phyloP scores from a whole-genome alignment of 2,329 filamentous ascomycete species.

The Juglanconis oblonga region DNA sequence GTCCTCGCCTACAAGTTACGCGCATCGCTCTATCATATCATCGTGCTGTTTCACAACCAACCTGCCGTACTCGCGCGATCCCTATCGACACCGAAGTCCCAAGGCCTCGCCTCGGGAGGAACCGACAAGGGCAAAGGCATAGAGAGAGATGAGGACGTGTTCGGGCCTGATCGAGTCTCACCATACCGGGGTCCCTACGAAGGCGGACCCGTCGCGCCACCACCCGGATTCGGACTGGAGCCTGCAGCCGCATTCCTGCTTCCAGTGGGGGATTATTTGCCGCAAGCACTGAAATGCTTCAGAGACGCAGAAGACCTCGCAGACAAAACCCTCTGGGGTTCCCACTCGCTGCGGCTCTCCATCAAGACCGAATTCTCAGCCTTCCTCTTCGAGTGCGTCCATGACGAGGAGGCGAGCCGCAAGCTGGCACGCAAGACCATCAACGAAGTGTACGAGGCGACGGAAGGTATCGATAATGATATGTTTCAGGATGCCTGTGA shows the following conservation, averaged over 20 bases:
- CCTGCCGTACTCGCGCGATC: constrained; percentile 68
- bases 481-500: constrained; percentile 92
- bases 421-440: constrained; percentile 79
- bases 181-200: constrained; percentile 30
- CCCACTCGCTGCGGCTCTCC: constrained; percentile 83
- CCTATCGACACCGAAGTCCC: constrained; percentile 46
- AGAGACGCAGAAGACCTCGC: constrained; percentile 72
- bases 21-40: constrained; percentile 94
- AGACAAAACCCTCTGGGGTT: constrained; percentile 75
- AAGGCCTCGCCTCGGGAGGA: constrained; percentile 32
- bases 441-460: constrained; percentile 84
- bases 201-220: constrained; percentile 56
- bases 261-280: constrained; percentile 75
- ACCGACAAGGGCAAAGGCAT: constrained; percentile 48
- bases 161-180: neutral
- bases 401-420: constrained; percentile 74
- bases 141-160: constrained; percentile 34
- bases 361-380: constrained; percentile 90
- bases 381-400: constrained; percentile 89
- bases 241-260: constrained; percentile 72
- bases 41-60: constrained; percentile 92
- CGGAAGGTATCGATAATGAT: constrained; percentile 90
- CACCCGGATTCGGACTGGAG: constrained; percentile 51
- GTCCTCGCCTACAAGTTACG: constrained; percentile 89
- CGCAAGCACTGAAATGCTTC: constrained; percentile 78